Conservation (phyloP, 768 basidiomycete species). For the Lentinula sp. region DNA sequence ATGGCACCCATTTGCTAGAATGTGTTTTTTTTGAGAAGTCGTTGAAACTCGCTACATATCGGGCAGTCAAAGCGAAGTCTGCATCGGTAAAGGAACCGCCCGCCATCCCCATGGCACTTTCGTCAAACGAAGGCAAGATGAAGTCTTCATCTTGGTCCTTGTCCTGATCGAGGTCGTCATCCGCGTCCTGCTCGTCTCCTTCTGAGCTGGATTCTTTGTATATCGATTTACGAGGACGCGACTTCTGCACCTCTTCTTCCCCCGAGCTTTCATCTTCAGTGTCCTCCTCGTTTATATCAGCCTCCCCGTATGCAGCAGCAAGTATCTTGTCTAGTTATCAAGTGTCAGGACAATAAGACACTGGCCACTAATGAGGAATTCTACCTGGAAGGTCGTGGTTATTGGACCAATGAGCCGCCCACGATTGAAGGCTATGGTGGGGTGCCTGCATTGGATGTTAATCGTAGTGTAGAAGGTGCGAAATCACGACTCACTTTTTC, state of each 20-base stretch:
- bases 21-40: constrained; percentile 35
- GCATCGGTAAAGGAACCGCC: constrained; percentile 50
- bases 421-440: constrained; percentile 57
- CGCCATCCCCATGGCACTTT: constrained; percentile 46
- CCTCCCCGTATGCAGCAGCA: constrained; percentile 31
- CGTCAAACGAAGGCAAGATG: constrained; percentile 19
- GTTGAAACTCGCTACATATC: constrained; percentile 45
- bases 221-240: constrained; percentile 12
- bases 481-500: constrained; percentile 40
- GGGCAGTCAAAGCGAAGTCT: constrained; percentile 57
- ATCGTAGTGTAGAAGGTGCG: not conserved
- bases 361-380: constrained; percentile 20
- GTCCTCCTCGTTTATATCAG: constrained; percentile 22
- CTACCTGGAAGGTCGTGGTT: constrained; percentile 49
- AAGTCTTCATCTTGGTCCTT: constrained; percentile 17
- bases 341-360: not conserved
- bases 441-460: constrained; percentile 41
- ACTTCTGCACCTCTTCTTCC: constrained; percentile 4
- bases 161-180: constrained; percentile 13
- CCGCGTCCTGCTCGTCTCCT: constrained; percentile 17
- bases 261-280: constrained; percentile 17
- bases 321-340: constrained; percentile 36
- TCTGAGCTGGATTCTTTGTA: constrained; percentile 20
- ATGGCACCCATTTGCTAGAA: constrained; percentile 52
- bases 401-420: constrained; percentile 63